These are phyloP conservation scores for Hanseniaspora opuntiae DNA, from an alignment of 805 yeast genomes.

Conservation along the genomic window DNA sequence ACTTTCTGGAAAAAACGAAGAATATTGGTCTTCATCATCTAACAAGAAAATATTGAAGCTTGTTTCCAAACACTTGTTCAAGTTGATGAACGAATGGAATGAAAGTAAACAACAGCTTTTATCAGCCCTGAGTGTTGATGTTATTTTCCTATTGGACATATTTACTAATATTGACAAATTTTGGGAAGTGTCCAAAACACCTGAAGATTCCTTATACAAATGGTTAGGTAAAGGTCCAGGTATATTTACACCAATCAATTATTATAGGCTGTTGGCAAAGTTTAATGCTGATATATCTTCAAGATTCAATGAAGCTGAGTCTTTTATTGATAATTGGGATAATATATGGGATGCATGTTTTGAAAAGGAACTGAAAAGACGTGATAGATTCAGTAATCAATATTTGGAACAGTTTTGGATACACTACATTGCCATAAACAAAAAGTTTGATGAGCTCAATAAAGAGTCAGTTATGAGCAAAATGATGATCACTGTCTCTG, in stretches of 20 bases:
- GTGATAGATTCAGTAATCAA: constrained; percentile 21
- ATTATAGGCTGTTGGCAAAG: constrained; percentile 27
- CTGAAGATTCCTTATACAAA: constrained; percentile 32
- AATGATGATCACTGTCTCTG: not conserved
- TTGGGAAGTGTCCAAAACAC: constrained; percentile 41
- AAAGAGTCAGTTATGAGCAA: not conserved
- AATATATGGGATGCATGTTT: constrained; percentile 23
- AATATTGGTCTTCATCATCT: constrained; percentile 13
- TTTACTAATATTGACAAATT: constrained; percentile 37
- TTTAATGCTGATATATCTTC: not conserved
- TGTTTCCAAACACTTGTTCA: constrained; percentile 23
- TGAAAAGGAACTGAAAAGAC: constrained; percentile 20
- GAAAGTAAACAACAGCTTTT: constrained; percentile 24
- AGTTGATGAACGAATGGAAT: constrained; percentile 15
- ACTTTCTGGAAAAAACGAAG: not conserved
- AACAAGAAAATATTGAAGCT: constrained; percentile 24
- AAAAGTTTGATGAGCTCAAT: constrained; percentile 16
- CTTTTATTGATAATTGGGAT: constrained; percentile 17
- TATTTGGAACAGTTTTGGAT: constrained; percentile 22
- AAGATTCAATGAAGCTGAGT: constrained; percentile 12
- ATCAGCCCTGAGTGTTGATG: constrained; percentile 33
- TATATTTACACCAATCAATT: constrained; percentile 38
- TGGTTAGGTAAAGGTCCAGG: constrained; percentile 39
- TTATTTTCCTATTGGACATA: constrained; percentile 34
- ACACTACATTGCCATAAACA: constrained; percentile 24